These are phyloP conservation scores for Rhododendron ferrugineum DNA, from an alignment of 148 eudicot genomes.

Conservation along the genomic window DNA sequence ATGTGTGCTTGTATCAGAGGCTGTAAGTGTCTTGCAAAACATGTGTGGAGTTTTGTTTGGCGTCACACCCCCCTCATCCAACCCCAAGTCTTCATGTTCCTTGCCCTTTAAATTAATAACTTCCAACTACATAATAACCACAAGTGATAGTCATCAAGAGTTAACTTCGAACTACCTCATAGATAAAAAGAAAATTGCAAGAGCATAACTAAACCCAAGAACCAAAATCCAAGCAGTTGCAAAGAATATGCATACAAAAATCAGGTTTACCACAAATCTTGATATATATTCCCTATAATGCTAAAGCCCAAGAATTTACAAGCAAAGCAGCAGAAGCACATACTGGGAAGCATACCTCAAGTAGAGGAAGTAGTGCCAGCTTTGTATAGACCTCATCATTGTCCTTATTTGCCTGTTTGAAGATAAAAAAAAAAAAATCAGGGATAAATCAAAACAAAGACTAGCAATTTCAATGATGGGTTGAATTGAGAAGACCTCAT, in stretches of 20 bases:
- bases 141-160: not conserved
- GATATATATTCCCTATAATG: not conserved
- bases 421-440: constrained; percentile 4
- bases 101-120: constrained; percentile 38
- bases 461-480: not conserved
- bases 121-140: constrained; percentile 31
- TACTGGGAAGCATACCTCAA: constrained; percentile 43
- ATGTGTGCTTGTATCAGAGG: constrained; percentile 91
- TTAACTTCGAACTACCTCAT: not conserved
- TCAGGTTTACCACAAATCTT: not conserved
- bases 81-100: constrained; percentile 34
- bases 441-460: not conserved
- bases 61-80: constrained; percentile 44
- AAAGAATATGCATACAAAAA: not conserved
- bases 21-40: constrained; percentile 92
- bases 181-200: not conserved
- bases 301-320: constrained; percentile 6
- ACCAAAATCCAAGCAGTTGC: not conserved
- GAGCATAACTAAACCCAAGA: not conserved
- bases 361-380: constrained; percentile 65
- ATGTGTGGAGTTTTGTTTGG: constrained; percentile 74
- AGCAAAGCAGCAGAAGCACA: not conserved
- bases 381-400: constrained; percentile 89
- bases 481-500: not conserved
- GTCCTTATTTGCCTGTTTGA: constrained; percentile 76